Base-by-base conservation (phyloP, 768 basidiomycete species). In the Kwoniella dejecticola region DNA sequence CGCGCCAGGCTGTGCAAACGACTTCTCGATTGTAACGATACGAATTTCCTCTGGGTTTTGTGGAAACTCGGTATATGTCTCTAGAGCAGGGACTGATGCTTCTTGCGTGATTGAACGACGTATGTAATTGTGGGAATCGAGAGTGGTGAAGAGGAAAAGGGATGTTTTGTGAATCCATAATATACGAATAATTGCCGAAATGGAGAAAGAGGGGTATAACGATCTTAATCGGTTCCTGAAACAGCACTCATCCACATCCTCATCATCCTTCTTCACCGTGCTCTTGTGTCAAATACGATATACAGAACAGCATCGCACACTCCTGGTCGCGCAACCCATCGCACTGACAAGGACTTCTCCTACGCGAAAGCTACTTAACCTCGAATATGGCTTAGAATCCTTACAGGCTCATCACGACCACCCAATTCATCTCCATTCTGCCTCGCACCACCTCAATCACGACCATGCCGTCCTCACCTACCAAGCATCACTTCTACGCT, bases 401-500 rank as follows among this genome's bases (percentile, higher is more conserved):
- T 6, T 7, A 12, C 11, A 8, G 11, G 6, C 7, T 7, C 45
- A 21, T 5, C 21, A 21, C 48, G 48, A 50, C 48, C 48, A 50
- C 48, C 48, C 48, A 50, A 24, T 50, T 36, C 48, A 50, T 29
- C 48, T 23, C 23, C 46, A 48, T 21, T 27, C 26, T 10, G n/a
- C 27, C 29, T n/a, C n/a, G n/a, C 23, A n/a, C 19, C 11, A 33
- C 38, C 31, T 42, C n/a, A 27, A 21, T n/a, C n/a, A n/a, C n/a
- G n/a, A 38, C 1, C 50, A 64, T 56, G 56, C 61, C 57, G 21
- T 50, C 64, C 57, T 66, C 67, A 24, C 65, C 55, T n/a, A 68
- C 86, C 62, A 71, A 91, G 90, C 56, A 45, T 11, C 89, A 80
- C 93, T 97, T 67, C 88, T 86, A 63, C 89, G 87, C 41, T 83